phyloP scores from a whole-genome alignment of 2,329 filamentous ascomycete genomes.

The Scedosporium apiospermum region DNA sequence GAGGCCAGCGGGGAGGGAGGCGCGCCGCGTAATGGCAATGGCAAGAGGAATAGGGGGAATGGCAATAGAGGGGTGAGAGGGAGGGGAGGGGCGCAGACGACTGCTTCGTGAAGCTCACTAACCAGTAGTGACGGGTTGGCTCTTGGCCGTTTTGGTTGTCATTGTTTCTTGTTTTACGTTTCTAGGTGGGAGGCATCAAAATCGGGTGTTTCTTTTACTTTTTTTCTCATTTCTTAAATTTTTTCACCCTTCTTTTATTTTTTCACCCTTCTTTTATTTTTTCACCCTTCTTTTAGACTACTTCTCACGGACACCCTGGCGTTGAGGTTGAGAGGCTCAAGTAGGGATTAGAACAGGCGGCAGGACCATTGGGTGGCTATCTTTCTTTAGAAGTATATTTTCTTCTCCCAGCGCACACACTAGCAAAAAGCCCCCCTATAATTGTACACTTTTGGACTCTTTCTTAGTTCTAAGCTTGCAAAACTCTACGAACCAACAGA shows the following conservation, averaged over 20 bases:
- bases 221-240: too few relatives aligned
- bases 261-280: too few relatives aligned
- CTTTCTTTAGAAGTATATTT: too few relatives aligned
- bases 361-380: neutral
- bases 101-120: neutral
- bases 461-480: too few relatives aligned
- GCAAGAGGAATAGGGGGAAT: neutral
- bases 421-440: too few relatives aligned
- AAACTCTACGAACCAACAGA: too few relatives aligned
- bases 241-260: too few relatives aligned
- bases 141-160: neutral
- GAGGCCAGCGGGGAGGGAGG: neutral
- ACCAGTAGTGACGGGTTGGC: neutral
- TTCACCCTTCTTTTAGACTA: neutral
- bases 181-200: neutral
- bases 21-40: neutral
- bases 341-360: too few relatives aligned
- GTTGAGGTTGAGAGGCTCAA: neutral
- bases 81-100: neutral
- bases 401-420: too few relatives aligned
- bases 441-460: too few relatives aligned
- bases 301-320: neutral
- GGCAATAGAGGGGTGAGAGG: neutral
- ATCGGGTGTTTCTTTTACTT: neutral
- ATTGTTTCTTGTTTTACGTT: neutral